These are phyloP conservation scores for Diaporthe citrichinensis DNA, from an alignment of 2,329 filamentous ascomycete genomes.

Conservation along the genomic window DNA sequence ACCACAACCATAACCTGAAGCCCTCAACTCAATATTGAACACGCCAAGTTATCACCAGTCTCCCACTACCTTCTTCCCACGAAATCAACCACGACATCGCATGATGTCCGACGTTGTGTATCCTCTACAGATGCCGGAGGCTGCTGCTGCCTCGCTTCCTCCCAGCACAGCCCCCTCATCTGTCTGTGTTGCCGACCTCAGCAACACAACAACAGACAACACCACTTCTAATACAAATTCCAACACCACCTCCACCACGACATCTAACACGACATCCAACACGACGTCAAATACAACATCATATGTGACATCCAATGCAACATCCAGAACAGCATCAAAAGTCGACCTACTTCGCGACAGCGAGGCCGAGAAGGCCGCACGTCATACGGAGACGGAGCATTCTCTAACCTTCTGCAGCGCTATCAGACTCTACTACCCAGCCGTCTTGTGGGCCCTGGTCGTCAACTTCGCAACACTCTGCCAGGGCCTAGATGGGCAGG, in stretches of 20 bases:
- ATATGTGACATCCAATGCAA: background rate
- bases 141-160: background rate
- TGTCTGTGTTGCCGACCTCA: background rate
- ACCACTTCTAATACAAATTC: background rate
- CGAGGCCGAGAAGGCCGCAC: slow-evolving; percentile 24
- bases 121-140: background rate
- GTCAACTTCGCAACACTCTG: slow-evolving; percentile 35
- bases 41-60: background rate
- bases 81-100: background rate
- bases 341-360: background rate
- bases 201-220: background rate
- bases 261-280: background rate
- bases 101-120: background rate
- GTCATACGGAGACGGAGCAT: slow-evolving; percentile 26
- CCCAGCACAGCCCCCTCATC: background rate
- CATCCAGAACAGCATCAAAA: background rate
- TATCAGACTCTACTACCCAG: slow-evolving; percentile 33
- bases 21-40: background rate
- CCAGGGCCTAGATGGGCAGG: slow-evolving; percentile 33
- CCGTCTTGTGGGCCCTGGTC: slow-evolving; percentile 35
- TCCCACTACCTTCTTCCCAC: too few species aligned
- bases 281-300: background rate
- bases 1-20: background rate
- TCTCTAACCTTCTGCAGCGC: slow-evolving; percentile 27
- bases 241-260: background rate